Evolutionary conservation across 805 yeast species (phyloP), one percentile per base, ranked within the genome.

Genomic region (Scheffersomyces amazonensis): DNA sequence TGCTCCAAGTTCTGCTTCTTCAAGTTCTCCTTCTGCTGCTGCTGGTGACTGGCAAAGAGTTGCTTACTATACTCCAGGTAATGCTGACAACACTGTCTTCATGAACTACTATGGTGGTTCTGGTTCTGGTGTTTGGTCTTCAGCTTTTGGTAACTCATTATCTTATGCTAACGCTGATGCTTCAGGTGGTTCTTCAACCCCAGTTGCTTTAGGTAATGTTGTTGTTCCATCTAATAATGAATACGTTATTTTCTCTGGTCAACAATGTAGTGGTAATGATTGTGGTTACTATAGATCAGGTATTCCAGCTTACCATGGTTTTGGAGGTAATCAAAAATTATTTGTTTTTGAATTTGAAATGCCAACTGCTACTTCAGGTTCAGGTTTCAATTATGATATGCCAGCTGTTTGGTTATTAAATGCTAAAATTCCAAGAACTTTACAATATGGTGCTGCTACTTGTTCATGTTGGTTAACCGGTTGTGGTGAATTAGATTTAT

Each of bases 391-490:
- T 75, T 75, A 75, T 56, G 97, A 93, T 65, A 91, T 93, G 98
- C 99, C 99, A 50, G 98, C 99, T 46, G 77, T 90, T 53, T 90
- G 98, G 98, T 72, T 90, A 64, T 79, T 90, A 62, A 90, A 90
- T 64, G 96, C 96, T 46, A 86, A 87, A 74, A 83, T 90, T 58
- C 96, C 99, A 69, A 87, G 99, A 76, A 90, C 97, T 50, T 69
- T 82, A 56, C 98, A 93, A 71, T 93, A 93, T 69, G 97, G 97
- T 63, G 71, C 71, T 43, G 61, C 81, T 18, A 60, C 76, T 16
- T 93, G 98, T 75, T 88, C 97, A 25, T 93, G 99, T 78, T 93
- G 99, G 99, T 54, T 77, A 37, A 76, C 95, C 39, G 98, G 98
- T 45, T 93, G 99, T 71, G 99, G 99, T 72, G 99, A 93, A 75